Base-by-base conservation (phyloP, 345 rosid genomes). In the Brassica carinata region DNA sequence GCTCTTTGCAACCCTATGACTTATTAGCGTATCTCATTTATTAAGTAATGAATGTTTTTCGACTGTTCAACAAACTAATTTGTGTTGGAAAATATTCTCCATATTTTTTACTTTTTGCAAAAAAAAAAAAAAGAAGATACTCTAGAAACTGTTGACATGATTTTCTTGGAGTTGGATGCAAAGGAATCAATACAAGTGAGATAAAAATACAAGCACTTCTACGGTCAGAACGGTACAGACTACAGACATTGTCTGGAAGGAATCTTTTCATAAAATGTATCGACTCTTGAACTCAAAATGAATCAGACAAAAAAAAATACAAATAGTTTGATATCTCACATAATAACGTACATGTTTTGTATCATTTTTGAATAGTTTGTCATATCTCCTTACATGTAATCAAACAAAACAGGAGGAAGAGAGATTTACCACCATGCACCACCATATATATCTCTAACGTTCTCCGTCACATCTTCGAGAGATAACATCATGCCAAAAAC, bases 401-500 rank as follows among this genome's bases (percentile, higher is more conserved):
- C 8, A 72, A 36, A 15, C 62, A 71, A 38, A 27, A 11, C 30
- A 64, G 61, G 10, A 27, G 31, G 67, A 72, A 53, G 72, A 59
- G 2, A 72, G 48, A 36, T 7, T 55, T 31, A 38, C 36, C 62
- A 11, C 18, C 31, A 40, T 10, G 45, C 48, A 9, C 62, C 72
- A 55, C 77, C 34, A 1, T 65, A 40, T 27, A 14, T 73, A 79
- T 23, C 67, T 63, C 59, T 73, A 69, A 40, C 23, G 53, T 48
- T 55, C 3, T 48, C 51, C 73, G 10, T 27, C 65, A 64, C 5
- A 38, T 38, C 70, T 68, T 48, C 43, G 23, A 30, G 31, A 63
- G 45, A 74, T 13, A 80, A 69, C 75, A 69, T 59, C 48, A 63
- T 17, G 75, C 70, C 75, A 62, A 74, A 9, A 34, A 13, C 48